phyloP scores from a whole-genome alignment of 2,329 filamentous ascomycete genomes.

The Penicillium sp. region DNA sequence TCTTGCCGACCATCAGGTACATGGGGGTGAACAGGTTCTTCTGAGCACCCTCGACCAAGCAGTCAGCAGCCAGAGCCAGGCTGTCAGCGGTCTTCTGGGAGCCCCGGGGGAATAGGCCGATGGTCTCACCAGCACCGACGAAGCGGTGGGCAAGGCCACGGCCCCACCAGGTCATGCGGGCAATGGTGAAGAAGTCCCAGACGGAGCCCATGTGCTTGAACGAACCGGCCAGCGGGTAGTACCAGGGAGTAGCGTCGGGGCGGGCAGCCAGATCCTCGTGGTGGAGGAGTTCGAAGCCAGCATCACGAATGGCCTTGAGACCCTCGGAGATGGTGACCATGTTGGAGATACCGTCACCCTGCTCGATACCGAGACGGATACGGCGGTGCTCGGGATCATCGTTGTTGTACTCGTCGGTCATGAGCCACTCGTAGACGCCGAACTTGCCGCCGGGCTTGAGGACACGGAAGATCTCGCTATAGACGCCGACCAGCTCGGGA shows the following conservation, averaged over 20 bases:
- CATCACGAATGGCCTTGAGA: slow-evolving; percentile 77
- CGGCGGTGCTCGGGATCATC: slow-evolving; percentile 81
- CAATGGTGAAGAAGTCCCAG: slow-evolving; percentile 78
- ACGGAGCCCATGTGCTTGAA: slow-evolving; percentile 79
- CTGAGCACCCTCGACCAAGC: slow-evolving; percentile 80
- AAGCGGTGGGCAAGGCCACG: slow-evolving; percentile 74
- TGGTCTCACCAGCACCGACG: slow-evolving; percentile 72
- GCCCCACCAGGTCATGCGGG: slow-evolving; percentile 85
- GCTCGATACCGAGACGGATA: slow-evolving; percentile 92
- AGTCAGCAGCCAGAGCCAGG: slow-evolving; percentile 78
- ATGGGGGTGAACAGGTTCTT: slow-evolving; percentile 97
- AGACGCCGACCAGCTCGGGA: slow-evolving; percentile 85
- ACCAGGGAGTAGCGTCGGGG: slow-evolving; percentile 80
- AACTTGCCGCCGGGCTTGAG: slow-evolving; percentile 95
- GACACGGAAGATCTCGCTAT: slow-evolving; percentile 91
- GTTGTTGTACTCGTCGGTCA: slow-evolving; percentile 95
- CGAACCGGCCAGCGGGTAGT: slow-evolving; percentile 86
- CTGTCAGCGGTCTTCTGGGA: slow-evolving; percentile 96
- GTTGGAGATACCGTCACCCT: slow-evolving; percentile 94
- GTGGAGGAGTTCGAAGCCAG: slow-evolving; percentile 80
- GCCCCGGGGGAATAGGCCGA: slow-evolving; percentile 75
- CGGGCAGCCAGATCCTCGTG: slow-evolving; percentile 85
- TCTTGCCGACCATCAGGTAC: slow-evolving; percentile 94
- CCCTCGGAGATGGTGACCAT: slow-evolving; percentile 89
- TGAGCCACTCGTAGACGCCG: slow-evolving; percentile 98